Conservation (phyloP, 129 eudicot genomes). For the Gnaphalium uliginosum region DNA sequence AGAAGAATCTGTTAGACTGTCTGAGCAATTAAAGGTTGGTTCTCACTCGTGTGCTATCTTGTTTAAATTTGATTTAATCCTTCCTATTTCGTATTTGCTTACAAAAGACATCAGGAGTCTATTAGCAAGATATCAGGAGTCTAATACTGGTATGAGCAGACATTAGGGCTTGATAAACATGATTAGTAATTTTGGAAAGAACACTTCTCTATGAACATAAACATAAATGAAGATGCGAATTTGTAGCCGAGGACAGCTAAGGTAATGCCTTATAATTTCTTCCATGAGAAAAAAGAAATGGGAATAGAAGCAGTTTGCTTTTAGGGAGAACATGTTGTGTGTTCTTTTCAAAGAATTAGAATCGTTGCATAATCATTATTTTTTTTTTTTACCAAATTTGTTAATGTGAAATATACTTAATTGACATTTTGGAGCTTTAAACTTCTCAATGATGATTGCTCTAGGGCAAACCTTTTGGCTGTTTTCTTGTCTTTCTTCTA, state of each 20-base stretch:
- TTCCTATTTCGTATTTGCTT: conserved; percentile 2
- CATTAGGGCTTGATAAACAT: neutral
- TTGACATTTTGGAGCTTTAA: neutral
- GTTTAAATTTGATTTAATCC: neutral
- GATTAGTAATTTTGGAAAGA: neutral
- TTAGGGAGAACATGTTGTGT: neutral
- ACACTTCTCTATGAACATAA: neutral
- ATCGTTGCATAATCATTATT: neutral
- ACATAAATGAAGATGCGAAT: neutral
- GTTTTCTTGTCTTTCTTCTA: neutral
- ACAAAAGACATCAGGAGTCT: neutral
- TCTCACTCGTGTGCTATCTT: conserved; percentile 1
- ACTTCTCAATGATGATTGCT: neutral
- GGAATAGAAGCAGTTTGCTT: neutral
- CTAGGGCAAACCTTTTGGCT: neutral
- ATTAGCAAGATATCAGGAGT: conserved; percentile 3
- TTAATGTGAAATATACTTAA: neutral
- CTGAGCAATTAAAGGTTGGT: conserved; percentile 63
- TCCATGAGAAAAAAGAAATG: neutral
- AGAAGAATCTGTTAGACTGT: conserved; percentile 71
- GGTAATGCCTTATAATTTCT: neutral
- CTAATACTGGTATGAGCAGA: conserved; percentile 2
- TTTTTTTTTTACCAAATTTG: too few relatives aligned
- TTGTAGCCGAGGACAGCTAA: conserved; percentile 10
- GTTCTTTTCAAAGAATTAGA: neutral